Conservation (phyloP, 257 asterid species). For the Solanum chmielewskii region DNA sequence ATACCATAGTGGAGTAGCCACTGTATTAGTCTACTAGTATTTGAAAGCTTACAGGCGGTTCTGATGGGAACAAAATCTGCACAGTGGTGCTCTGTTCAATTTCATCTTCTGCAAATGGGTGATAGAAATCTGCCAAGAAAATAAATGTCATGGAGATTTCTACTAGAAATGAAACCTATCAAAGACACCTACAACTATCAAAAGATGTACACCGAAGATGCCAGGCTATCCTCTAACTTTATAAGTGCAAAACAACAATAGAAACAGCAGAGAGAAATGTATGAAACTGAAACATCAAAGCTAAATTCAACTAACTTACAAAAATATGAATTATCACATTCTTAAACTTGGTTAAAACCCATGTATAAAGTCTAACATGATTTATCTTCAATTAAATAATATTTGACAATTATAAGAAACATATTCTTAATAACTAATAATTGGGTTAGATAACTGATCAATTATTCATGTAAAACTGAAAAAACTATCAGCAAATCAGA, state of each 20-base stretch:
- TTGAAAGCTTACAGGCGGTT: conserved; percentile 58
- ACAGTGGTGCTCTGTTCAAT: conserved; percentile 63
- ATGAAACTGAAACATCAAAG: background rate
- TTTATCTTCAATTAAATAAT: background rate
- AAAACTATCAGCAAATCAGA: background rate
- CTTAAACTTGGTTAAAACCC: background rate
- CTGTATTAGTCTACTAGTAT: background rate
- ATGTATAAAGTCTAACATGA: background rate
- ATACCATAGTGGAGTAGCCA: background rate
- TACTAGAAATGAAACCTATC: background rate
- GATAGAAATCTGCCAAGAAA: conserved; percentile 59
- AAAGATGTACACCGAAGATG: background rate
- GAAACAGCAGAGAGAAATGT: background rate
- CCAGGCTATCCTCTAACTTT: background rate
- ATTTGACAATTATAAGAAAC: background rate
- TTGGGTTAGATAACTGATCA: background rate
- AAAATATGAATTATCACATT: background rate
- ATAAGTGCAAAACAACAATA: background rate
- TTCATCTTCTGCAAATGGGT: conserved; percentile 76
- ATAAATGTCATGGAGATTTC: background rate
- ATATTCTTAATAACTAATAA: background rate
- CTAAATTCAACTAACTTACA: background rate
- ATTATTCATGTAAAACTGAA: background rate
- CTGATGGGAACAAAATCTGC: conserved; percentile 48
- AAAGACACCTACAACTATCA: background rate